Evolutionary conservation across 2,329 filamentous ascomycete species (phyloP).

Genomic region (Aspergillus calidoustus): DNA sequence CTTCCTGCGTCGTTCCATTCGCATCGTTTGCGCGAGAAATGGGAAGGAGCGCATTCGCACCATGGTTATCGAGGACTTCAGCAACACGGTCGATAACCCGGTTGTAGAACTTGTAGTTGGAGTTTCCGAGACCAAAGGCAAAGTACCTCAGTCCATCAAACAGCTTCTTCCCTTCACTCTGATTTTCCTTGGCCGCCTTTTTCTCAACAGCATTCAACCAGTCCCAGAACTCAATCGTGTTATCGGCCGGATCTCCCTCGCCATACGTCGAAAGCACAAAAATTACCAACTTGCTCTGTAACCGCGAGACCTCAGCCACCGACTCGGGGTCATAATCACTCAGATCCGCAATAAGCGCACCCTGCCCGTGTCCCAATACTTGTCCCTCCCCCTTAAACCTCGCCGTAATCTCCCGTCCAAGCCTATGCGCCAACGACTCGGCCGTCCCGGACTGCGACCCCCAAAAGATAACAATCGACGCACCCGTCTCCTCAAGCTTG

Average conservation of each 20-base stretch:
- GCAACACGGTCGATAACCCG: constrained; percentile 87
- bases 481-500: constrained; percentile 45
- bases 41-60: constrained; percentile 75
- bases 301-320: constrained; percentile 76
- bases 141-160: constrained; percentile 78
- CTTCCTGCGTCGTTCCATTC: constrained; percentile 93
- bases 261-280: constrained; percentile 94
- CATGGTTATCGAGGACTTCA: constrained; percentile 73
- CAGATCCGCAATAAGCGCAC: constrained; percentile 90
- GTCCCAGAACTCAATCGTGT: constrained; percentile 86
- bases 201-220: constrained; percentile 66
- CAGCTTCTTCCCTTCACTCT: constrained; percentile 59
- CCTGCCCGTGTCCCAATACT: constrained; percentile 61
- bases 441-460: constrained; percentile 94
- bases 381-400: constrained; percentile 58
- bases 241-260: constrained; percentile 94
- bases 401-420: constrained; percentile 89
- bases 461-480: constrained; percentile 89
- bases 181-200: constrained; percentile 57
- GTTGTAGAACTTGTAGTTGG: constrained; percentile 98
- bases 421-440: constrained; percentile 87
- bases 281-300: constrained; percentile 73
- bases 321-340: constrained; percentile 93
- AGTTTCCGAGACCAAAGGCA: constrained; percentile 90
- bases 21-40: constrained; percentile 92